Conservation (phyloP, 2,329 filamentous ascomycete genomes). For the Botryotinia calthae region DNA sequence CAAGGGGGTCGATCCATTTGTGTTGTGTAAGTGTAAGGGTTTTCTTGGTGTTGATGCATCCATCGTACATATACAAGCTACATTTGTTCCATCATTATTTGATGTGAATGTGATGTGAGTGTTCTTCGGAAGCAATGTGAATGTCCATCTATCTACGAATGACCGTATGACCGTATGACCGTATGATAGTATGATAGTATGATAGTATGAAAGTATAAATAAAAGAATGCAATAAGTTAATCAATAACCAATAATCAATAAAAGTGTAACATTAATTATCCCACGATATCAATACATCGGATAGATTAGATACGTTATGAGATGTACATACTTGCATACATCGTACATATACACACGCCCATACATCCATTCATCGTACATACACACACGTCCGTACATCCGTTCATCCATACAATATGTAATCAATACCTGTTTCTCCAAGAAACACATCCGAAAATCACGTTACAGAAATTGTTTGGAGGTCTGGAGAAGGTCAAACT, state of each 20-base stretch:
- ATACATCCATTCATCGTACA: too few relatives aligned
- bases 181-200: too few relatives aligned
- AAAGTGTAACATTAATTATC: background rate
- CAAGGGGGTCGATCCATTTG: background rate
- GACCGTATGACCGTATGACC: too few relatives aligned
- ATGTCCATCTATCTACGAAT: background rate
- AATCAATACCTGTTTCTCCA: background rate
- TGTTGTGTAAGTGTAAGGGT: background rate
- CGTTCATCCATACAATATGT: background rate
- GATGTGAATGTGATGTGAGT: background rate
- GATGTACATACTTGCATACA: too few relatives aligned
- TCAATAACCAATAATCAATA: background rate
- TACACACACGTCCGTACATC: too few relatives aligned
- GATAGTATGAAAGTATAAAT: background rate
- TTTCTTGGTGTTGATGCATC: background rate
- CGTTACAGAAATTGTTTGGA: constrained; percentile 5
- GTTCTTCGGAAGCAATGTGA: background rate
- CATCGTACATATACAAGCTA: background rate
- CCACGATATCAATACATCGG: background rate
- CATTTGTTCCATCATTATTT: background rate
- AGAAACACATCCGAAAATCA: background rate
- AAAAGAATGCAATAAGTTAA: constrained; percentile 14
- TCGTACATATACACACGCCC: too few relatives aligned
- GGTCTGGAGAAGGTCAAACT: constrained; percentile 1
- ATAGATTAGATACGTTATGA: background rate